A percentile compares a stretch with the other conserved stretches of the same genome.
phyloP scores from a whole-genome alignment of 257 asterid genomes.

The Nicotiana tabacum region DNA sequence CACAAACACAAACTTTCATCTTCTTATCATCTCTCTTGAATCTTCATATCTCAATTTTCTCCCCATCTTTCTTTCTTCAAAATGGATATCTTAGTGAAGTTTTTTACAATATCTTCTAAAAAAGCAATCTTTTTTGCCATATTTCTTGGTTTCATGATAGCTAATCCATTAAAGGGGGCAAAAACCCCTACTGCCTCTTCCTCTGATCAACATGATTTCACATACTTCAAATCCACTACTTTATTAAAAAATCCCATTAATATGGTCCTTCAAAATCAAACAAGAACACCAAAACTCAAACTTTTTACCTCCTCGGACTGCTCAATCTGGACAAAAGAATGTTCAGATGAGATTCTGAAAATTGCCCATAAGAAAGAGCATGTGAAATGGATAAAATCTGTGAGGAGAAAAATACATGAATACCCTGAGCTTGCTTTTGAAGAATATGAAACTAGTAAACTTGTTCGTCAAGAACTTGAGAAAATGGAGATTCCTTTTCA shows the following conservation, averaged over 20 bases:
- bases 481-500: conserved; percentile 45
- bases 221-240: background rate
- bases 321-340: conserved; percentile 40
- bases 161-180: background rate
- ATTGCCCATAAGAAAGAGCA: conserved; percentile 36
- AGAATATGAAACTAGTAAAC: conserved; percentile 62
- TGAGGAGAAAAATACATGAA: conserved; percentile 65
- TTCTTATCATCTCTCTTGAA: background rate
- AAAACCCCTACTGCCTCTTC: background rate
- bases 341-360: conserved; percentile 45
- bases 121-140: background rate
- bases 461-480: conserved; percentile 62
- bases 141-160: background rate
- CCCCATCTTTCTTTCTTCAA: background rate
- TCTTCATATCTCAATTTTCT: background rate
- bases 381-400: conserved; percentile 53
- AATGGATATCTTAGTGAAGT: background rate
- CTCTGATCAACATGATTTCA: background rate
- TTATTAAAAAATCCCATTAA: background rate
- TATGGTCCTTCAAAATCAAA: background rate
- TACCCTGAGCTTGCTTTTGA: conserved; percentile 87
- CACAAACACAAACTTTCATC: background rate
- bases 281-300: background rate
- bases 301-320: conserved; percentile 17
- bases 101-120: background rate